These are phyloP conservation scores for Ballota nigra DNA, from an alignment of 257 asterid genomes.

Conservation along the genomic window DNA sequence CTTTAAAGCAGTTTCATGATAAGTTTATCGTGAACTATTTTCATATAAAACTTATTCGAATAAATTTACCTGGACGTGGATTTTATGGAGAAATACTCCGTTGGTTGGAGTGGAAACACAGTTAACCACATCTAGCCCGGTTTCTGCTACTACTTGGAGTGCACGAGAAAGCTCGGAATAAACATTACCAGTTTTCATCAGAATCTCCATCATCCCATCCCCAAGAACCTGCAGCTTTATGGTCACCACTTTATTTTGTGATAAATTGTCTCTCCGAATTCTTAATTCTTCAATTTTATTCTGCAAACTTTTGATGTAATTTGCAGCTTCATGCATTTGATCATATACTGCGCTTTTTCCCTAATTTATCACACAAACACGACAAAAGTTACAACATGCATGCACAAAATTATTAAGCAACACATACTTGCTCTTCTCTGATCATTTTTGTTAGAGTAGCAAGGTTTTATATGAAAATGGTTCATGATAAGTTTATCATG, in stretches of 20 bases:
- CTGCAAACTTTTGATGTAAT: background rate
- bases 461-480: too few species aligned
- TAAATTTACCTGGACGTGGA: constrained; percentile 62
- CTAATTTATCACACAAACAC: too few species aligned
- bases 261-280: background rate
- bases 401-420: too few species aligned
- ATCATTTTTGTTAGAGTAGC: too few species aligned
- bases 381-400: too few species aligned
- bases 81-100: constrained; percentile 31
- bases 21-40: too few species aligned
- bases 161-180: constrained; percentile 33
- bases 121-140: constrained; percentile 36
- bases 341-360: background rate
- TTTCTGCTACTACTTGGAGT: constrained; percentile 25
- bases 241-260: background rate
- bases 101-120: constrained; percentile 39
- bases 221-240: background rate
- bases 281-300: too few species aligned
- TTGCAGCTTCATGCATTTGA: background rate
- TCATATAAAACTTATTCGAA: too few species aligned
- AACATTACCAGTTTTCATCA: too few species aligned
- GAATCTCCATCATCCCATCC: background rate
- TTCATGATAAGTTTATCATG: too few species aligned
- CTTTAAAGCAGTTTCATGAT: too few species aligned
- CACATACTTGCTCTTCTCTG: too few species aligned